These are phyloP conservation scores for Phytophthora pistaciae DNA, from an alignment of 352 stramenopile species.

Conservation along the genomic window DNA sequence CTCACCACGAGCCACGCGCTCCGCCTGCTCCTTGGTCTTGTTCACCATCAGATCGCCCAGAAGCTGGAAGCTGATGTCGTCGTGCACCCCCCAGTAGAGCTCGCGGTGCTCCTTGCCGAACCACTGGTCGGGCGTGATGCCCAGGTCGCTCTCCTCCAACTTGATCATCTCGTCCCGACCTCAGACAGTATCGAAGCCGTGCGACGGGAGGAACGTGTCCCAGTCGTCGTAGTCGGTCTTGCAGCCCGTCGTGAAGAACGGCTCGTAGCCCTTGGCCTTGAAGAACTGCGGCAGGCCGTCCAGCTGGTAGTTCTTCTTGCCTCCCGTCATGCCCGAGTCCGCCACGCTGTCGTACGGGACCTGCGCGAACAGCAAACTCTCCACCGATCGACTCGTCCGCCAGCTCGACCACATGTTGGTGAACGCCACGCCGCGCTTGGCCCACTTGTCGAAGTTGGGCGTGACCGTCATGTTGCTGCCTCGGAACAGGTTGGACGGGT, in stretches of 20 bases:
- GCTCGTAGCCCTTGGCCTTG: conserved; percentile 53
- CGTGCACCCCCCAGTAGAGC: conserved; percentile 57
- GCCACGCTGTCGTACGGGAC: conserved; percentile 43
- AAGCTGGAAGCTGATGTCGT: conserved; percentile 62
- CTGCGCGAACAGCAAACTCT: conserved; percentile 57
- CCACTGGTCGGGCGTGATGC: conserved; percentile 46
- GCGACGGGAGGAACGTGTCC: conserved; percentile 45
- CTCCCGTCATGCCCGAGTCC: conserved; percentile 22
- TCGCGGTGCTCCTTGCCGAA: conserved; percentile 18
- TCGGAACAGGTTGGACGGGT: conserved; percentile 40
- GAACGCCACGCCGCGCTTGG: conserved; percentile 57
- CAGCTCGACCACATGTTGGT: conserved; percentile 53
- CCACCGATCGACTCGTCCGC: conserved; percentile 55
- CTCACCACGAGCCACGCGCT: conserved; percentile 26
- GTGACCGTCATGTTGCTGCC: conserved; percentile 46
- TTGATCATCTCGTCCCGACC: conserved; percentile 45
- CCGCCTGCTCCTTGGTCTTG: conserved; percentile 46
- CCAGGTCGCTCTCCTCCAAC: conserved; percentile 38
- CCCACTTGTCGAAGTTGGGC: conserved; percentile 62
- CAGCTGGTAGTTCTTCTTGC: conserved; percentile 33
- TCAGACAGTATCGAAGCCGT: conserved; percentile 58
- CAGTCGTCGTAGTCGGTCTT: conserved; percentile 52
- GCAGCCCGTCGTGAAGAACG: conserved; percentile 49
- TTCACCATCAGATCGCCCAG: conserved; percentile 56
- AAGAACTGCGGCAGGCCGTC: conserved; percentile 44